phyloP scores from a whole-genome alignment of 2,329 filamentous ascomycete species.

The Colletotrichum kahawae region DNA sequence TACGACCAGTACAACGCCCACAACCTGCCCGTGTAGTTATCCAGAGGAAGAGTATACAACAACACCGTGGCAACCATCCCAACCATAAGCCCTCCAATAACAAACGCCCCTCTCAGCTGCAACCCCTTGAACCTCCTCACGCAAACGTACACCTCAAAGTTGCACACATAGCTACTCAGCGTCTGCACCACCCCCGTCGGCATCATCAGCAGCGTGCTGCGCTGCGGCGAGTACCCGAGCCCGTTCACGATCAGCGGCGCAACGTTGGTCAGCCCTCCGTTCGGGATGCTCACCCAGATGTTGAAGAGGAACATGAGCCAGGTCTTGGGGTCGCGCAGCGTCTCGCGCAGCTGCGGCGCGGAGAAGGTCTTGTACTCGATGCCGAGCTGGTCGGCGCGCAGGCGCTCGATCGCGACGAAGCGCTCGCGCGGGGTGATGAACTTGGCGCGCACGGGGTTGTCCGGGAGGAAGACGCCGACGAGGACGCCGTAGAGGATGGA shows the following conservation, averaged over 20 bases:
- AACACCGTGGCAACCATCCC: not conserved
- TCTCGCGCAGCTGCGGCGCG: not conserved
- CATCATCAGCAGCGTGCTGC: not conserved
- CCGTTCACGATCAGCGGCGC: not conserved
- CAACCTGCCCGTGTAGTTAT: not conserved
- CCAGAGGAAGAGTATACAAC: not conserved
- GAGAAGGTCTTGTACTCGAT: constrained; percentile 55
- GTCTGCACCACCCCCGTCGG: not conserved
- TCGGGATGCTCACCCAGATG: not conserved
- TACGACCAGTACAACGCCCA: not conserved
- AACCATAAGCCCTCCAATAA: not conserved
- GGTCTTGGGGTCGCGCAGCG: not conserved
- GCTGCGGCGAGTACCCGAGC: not conserved
- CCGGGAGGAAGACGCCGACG: constrained; percentile 58
- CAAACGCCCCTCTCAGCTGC: not conserved
- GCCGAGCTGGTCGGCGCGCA: constrained; percentile 57
- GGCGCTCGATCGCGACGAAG: constrained; percentile 51
- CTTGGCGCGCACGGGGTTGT: constrained; percentile 55
- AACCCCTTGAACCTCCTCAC: not conserved
- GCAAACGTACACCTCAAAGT: not conserved
- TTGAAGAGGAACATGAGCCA: not conserved
- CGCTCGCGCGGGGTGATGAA: constrained; percentile 51
- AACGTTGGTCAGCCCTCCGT: not conserved
- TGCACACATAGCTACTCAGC: not conserved
- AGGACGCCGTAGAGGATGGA: constrained; percentile 55